Percentiles rank a stretch among this genome's conserved stretches.
These are phyloP conservation scores for Miscanthus sacchariflorus DNA, from an alignment of 202 grass and related monocot species.

Conservation along the genomic window DNA sequence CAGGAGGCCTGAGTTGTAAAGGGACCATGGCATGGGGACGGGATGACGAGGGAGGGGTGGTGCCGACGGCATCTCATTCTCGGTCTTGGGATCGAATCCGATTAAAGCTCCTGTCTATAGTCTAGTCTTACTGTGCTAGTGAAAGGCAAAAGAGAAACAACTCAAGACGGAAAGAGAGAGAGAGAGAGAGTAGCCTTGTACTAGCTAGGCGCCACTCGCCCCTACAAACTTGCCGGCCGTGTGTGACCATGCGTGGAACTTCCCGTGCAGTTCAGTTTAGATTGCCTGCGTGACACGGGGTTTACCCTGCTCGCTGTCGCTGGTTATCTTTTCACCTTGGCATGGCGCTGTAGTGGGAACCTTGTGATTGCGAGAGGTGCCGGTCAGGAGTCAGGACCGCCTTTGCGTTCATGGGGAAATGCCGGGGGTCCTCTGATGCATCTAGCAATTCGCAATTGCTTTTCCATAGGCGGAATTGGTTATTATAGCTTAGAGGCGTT, in stretches of 20 bases:
- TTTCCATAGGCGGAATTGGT: constrained; percentile 10
- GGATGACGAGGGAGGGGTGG: not conserved
- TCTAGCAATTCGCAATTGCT: not conserved
- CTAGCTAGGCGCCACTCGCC: constrained; percentile 29
- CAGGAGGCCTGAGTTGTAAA: constrained; percentile 57
- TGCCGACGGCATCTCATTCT: constrained; percentile 47
- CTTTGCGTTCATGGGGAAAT: not conserved
- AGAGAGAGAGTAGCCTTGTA: no score
- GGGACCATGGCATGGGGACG: constrained; percentile 31
- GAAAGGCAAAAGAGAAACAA: constrained; percentile 50
- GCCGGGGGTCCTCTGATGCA: constrained; percentile 5
- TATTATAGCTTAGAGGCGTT: not conserved
- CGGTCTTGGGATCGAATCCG: constrained; percentile 48
- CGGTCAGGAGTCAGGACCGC: not conserved
- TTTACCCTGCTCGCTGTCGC: not conserved
- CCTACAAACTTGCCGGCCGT: not conserved
- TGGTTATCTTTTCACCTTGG: not conserved
- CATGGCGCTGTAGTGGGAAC: constrained; percentile 1
- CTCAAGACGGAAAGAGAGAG: not conserved
- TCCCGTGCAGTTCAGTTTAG: constrained; percentile 22
- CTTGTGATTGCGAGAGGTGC: not conserved
- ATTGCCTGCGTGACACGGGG: constrained; percentile 33
- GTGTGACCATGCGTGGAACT: constrained; percentile 5
- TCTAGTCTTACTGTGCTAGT: not conserved
- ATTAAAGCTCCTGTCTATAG: constrained; percentile 47